Percentiles rank a stretch among this genome's conserved stretches.
phyloP scores from a whole-genome alignment of 345 rosid species.

The Erysimum cheiranthoides region DNA sequence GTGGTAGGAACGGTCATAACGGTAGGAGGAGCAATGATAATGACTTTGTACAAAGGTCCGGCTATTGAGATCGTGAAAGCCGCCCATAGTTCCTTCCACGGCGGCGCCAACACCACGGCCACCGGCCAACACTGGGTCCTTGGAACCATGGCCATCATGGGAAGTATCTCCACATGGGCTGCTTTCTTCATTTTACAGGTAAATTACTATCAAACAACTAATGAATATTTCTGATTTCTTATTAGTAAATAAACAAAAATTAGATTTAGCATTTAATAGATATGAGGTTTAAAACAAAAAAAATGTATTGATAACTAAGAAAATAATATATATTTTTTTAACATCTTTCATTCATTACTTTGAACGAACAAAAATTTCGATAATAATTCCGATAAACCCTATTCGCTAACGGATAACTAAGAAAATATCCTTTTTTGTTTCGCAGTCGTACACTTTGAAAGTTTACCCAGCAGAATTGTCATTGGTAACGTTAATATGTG shows the following conservation, averaged over 20 bases:
- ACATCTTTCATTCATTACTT: too few relatives aligned
- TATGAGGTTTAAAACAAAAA: neutral
- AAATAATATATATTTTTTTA: neutral
- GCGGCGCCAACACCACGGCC: slow-evolving; percentile 43
- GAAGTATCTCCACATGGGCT: slow-evolving; percentile 72
- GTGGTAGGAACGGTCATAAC: slow-evolving; percentile 74
- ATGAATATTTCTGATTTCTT: neutral
- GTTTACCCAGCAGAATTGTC: slow-evolving; percentile 88
- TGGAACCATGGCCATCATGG: slow-evolving; percentile 72
- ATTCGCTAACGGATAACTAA: too few relatives aligned
- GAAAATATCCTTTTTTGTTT: neutral
- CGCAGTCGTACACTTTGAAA: slow-evolving; percentile 79
- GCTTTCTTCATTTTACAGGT: slow-evolving; percentile 64
- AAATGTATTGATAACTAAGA: neutral
- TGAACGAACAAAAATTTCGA: too few relatives aligned
- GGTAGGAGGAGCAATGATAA: slow-evolving; percentile 86
- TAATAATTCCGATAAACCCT: too few relatives aligned
- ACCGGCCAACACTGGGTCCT: slow-evolving; percentile 60
- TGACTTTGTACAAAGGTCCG: slow-evolving; percentile 94
- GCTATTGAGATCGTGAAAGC: slow-evolving; percentile 58
- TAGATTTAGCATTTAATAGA: too few relatives aligned
- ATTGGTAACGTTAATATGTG: slow-evolving; percentile 71
- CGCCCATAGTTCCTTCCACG: slow-evolving; percentile 47
- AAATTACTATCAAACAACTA: neutral
- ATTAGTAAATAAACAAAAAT: neutral